phyloP scores from a whole-genome alignment of 495 filamentous ascomycete genomes.

The Aspergillus biplanus region DNA sequence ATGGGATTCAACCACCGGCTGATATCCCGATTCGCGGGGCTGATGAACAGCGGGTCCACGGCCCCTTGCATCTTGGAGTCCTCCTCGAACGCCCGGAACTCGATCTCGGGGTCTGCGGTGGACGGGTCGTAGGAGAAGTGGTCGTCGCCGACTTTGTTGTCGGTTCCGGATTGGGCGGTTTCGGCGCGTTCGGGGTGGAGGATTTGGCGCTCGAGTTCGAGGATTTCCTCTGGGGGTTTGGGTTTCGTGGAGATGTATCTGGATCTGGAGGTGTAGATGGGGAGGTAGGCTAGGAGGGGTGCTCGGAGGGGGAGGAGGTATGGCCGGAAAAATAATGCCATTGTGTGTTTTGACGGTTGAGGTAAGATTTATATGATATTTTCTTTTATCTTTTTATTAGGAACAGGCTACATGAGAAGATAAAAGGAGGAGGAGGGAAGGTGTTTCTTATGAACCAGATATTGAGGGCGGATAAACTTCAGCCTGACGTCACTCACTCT shows the following conservation, averaged over 20 bases:
- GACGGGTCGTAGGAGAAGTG: constrained; percentile 14
- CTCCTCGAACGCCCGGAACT: constrained; percentile 11
- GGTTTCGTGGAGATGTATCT: neutral
- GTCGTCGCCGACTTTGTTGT: constrained; percentile 18
- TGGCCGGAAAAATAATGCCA: neutral
- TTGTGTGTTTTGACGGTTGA: neutral
- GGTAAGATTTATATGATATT: neutral
- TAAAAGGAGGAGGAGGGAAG: neutral
- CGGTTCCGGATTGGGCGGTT: constrained; percentile 14
- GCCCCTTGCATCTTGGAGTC: neutral
- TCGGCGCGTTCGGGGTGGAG: constrained; percentile 20
- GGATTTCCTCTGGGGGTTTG: neutral
- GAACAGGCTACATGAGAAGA: neutral
- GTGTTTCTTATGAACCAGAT: neutral
- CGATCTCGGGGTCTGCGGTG: constrained; percentile 11
- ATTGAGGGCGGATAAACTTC: neutral
- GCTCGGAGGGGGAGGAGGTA: neutral
- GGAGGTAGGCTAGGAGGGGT: neutral
- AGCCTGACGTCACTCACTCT: constrained; percentile 3
- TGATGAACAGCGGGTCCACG: constrained; percentile 17
- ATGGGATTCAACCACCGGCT: constrained; percentile 5
- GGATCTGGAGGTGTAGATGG: constrained; percentile 5
- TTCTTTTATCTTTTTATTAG: neutral
- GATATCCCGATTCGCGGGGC: constrained; percentile 15
- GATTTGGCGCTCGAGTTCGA: constrained; percentile 12